phyloP scores from a whole-genome alignment of 2,329 filamentous ascomycete genomes.

The Aureobasidium pullulans region DNA sequence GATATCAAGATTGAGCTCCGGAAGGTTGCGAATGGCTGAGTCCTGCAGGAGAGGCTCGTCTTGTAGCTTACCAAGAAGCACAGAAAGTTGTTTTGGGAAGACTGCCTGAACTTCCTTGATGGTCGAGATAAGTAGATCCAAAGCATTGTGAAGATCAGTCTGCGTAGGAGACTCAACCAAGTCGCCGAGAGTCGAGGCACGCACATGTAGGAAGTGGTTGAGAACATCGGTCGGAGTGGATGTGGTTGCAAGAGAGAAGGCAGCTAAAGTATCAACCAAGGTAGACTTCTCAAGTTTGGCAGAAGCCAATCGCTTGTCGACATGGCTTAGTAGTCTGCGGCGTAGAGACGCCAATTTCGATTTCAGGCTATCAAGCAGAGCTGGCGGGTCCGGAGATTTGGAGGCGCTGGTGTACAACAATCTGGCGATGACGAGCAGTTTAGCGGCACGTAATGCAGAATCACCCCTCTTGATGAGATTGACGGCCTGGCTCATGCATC shows the following conservation, averaged over 20 bases:
- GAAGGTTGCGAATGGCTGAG: conserved; percentile 54
- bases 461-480: conserved; percentile 45
- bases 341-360: conserved; percentile 57
- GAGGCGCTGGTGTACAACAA: conserved; percentile 67
- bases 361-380: conserved; percentile 55
- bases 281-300: conserved; percentile 31
- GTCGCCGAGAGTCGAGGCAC: conserved; percentile 60
- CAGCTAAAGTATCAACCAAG: conserved; percentile 67
- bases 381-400: conserved; percentile 39
- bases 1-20: conserved; percentile 69
- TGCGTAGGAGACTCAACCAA: conserved; percentile 48
- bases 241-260: conserved; percentile 74
- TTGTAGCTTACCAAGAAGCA: conserved; percentile 63
- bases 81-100: conserved; percentile 63
- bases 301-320: conserved; percentile 47
- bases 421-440: conserved; percentile 62
- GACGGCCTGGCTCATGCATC: conserved; percentile 46
- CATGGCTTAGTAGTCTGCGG: conserved; percentile 56
- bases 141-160: conserved; percentile 53
- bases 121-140: conserved; percentile 69
- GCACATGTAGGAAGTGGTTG: conserved; percentile 66
- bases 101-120: conserved; percentile 69
- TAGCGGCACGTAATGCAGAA: conserved; percentile 53
- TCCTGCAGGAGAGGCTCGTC: conserved; percentile 66
- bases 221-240: conserved; percentile 74